Evolutionary conservation across 495 filamentous ascomycete species (phyloP), one percentile per base, ranked within the genome.

Genomic region (Aspergillus nidulans): DNA sequence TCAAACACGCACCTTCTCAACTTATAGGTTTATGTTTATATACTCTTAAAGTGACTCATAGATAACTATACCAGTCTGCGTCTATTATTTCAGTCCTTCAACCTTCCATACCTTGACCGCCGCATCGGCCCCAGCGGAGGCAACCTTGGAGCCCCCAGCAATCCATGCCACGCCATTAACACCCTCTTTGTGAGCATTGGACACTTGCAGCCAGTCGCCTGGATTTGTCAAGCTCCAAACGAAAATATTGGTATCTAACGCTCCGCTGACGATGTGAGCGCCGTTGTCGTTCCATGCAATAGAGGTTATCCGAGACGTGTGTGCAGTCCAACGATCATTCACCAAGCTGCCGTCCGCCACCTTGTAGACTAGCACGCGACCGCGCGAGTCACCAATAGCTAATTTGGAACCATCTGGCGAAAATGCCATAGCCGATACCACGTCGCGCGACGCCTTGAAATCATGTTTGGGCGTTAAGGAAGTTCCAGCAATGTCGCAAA

Each of bases 141-240:
- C 82, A 26, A 97, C 79, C 71, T 80, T 89, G n/a, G 72, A 70
- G n/a, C 73, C 76, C 20, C 76, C 82, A 7, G 81, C 81, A 16
- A 89, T 79, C 95, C 94, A 98, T 8, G 75, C 81, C 5, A 97
- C 91, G 4, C 88, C 91, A 61, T 87, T 89, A 7, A 98, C 90
- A 2, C 94, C 94, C 53, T 97, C 94, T 73, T 96, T 96, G 68
- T 98, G 94, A 43, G 92, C 90, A 65, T 95, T 90, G 24, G 79
- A 67, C 34, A 83, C 82, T 69, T 90, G 91, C 49, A 92, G 74
- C 64, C 92, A 81, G 64, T 84, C 85, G 23, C 89, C 90, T 0
- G 91, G 92, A 57, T 89, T 87, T 42, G 81, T 77, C 58, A 97
- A 72, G 67, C 90, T 95, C 91, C 94, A 98, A 25, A 95, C 85